Evolutionary conservation across 2,329 filamentous ascomycete species (phyloP), one percentile per base, ranked within the genome.

Genomic region (Fusarium lateritium): DNA sequence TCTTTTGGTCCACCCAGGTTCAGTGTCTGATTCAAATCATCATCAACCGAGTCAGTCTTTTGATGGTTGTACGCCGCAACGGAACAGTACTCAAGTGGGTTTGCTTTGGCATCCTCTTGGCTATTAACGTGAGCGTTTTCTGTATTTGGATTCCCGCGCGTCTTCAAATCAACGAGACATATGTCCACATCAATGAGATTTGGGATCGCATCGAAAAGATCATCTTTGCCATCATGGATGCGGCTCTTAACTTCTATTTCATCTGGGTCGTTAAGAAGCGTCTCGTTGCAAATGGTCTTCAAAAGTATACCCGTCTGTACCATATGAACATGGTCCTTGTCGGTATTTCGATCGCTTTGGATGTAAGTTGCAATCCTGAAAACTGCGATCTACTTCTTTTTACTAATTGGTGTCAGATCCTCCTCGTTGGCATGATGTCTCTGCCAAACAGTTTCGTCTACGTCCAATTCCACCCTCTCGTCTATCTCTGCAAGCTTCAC

Each of bases 161-260:
- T 4, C 77, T 84, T 8, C 78, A 82, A 53, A 76, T 81, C 44
- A 79, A 70, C 17, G 40, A 77, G 1, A 76, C 58, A 1, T 85
- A 76, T 31, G 75, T 83, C 19, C 62, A 75, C 15, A 71, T 85
- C 61, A 85, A 85, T 66, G 65, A 80, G 0, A 72, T 84, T 22
- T 86, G 83, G 83, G 84, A 86, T 54, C 81, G 84, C 5, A 76
- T 79, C 47, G 82, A 84, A 55, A 86, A 86, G 67, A 77, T 79
- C 3, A 77, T 86, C 2, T 84, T 84, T 43, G 75, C 83, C 3
- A 45, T 84, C 11, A 79, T 85, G 11, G 84, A 86, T 59, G 81
- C 78, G 2, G 68, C 69, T 2, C 76, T 86, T 6, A 86, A 86
- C 64, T 79, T 79, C 47, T 82, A 83, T 62, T 86, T 86, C 61